These are phyloP conservation scores for Earliella scabrosa DNA, from an alignment of 1,284 basidiomycete species.

Conservation along the genomic window DNA sequence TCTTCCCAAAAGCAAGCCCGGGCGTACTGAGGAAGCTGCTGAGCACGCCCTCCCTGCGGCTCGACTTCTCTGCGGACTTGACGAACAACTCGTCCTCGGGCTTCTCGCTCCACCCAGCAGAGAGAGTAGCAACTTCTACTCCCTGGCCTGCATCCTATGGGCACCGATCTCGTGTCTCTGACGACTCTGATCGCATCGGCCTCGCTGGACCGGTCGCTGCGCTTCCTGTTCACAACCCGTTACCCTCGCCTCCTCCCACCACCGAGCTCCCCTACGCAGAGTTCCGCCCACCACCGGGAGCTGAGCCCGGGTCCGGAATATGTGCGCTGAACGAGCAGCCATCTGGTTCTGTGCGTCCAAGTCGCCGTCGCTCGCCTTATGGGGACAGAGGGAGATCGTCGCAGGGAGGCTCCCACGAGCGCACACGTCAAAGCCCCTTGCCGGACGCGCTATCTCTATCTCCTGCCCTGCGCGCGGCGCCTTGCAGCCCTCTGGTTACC, in stretches of 20 bases:
- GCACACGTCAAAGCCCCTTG: background rate
- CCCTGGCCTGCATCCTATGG: background rate
- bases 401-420: conserved; percentile 16
- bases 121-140: background rate
- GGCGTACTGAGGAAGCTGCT: conserved; percentile 30
- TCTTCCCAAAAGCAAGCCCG: conserved; percentile 36
- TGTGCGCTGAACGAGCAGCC: background rate
- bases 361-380: conserved; percentile 2
- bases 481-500: conserved; percentile 13
- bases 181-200: background rate
- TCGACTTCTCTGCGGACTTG: background rate
- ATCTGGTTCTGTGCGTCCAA: background rate
- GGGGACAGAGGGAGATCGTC: conserved; percentile 20
- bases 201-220: too few relatives aligned
- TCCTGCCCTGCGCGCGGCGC: conserved; percentile 16
- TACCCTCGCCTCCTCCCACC: conserved; percentile 14
- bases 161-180: background rate
- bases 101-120: background rate
- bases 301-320: conserved; percentile 7
- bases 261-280: conserved; percentile 9
- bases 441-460: conserved; percentile 8
- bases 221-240: conserved; percentile 1
- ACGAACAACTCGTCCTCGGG: background rate
- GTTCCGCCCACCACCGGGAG: background rate
- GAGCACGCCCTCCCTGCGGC: conserved; percentile 26